Evolutionary conservation across 2,329 filamentous ascomycete species (phyloP).

Genomic region (Fusarium xyrophilum): DNA sequence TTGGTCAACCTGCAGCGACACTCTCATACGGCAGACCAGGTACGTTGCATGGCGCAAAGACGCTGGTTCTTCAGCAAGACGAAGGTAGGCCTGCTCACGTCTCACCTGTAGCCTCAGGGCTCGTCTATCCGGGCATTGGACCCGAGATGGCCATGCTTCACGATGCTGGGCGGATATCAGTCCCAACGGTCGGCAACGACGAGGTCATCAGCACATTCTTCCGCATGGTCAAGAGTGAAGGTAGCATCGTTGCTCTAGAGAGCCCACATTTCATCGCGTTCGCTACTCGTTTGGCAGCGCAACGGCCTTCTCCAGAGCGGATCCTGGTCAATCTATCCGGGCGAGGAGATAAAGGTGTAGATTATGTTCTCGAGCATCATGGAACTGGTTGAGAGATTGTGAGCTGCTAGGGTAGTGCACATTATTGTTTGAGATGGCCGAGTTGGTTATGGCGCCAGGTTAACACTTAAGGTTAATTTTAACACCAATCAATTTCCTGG

Average conservation of each 20-base stretch:
- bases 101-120: not conserved
- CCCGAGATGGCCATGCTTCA: constrained; percentile 7
- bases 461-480: constrained; percentile 2
- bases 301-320: not conserved
- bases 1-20: constrained; percentile 4
- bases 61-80: not conserved
- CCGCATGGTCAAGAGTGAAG: not conserved
- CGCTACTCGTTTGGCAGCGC: not conserved
- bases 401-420: rapidly evolving
- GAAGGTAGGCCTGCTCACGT: not conserved
- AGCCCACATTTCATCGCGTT: constrained; percentile 8
- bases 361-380: constrained; percentile 3
- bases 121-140: not conserved
- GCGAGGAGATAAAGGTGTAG: constrained; percentile 7
- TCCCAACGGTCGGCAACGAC: not conserved
- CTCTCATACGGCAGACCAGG: not conserved
- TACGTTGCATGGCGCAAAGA: constrained; percentile 8
- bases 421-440: not conserved
- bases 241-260: constrained; percentile 1
- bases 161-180: not conserved
- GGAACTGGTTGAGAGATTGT: not conserved
- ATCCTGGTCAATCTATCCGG: constrained; percentile 1
- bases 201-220: not conserved
- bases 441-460: constrained; percentile 10
- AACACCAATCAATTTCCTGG: constrained; percentile 4